Evolutionary conservation across 148 eudicot genomes (phyloP).

Genomic region (Fagopyrum homotropicum): DNA sequence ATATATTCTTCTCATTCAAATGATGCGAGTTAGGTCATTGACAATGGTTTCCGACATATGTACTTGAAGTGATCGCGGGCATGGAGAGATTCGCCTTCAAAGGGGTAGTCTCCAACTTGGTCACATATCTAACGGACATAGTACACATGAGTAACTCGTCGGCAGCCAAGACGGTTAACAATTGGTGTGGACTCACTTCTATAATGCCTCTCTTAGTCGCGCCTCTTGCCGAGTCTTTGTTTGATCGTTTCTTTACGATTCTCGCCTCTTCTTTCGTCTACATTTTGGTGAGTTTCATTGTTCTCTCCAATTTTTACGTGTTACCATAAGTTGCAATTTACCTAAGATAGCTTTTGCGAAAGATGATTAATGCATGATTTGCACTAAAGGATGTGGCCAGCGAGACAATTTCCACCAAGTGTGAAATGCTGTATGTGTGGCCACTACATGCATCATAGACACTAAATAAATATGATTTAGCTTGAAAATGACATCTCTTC

Average conservation of each 20-base stretch:
- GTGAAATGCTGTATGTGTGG: conserved; percentile 1
- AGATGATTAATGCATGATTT: background rate
- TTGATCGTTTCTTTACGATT: conserved; percentile 62
- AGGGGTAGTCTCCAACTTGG: conserved; percentile 97
- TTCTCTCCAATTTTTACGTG: background rate
- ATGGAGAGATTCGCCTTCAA: conserved; percentile 96
- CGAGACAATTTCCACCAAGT: background rate
- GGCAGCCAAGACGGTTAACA: conserved; percentile 79
- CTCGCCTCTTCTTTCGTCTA: conserved; percentile 58
- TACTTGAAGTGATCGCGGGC: conserved; percentile 52
- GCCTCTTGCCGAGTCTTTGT: conserved; percentile 65
- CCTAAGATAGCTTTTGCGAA: background rate
- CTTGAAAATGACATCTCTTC: background rate
- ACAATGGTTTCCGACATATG: no score
- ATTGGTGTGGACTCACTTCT: conserved; percentile 80
- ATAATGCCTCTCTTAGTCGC: conserved; percentile 80
- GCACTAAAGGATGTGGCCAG: background rate
- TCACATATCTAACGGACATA: conserved; percentile 68
- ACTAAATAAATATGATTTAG: background rate
- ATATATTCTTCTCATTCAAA: background rate
- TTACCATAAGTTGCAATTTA: background rate
- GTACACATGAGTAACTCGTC: conserved; percentile 73
- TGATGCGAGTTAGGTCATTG: background rate
- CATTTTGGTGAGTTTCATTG: conserved; percentile 38
- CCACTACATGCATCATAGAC: background rate